These are phyloP conservation scores for Penicillium crustosum DNA, from an alignment of 2,329 filamentous ascomycete species.

Conservation along the genomic window DNA sequence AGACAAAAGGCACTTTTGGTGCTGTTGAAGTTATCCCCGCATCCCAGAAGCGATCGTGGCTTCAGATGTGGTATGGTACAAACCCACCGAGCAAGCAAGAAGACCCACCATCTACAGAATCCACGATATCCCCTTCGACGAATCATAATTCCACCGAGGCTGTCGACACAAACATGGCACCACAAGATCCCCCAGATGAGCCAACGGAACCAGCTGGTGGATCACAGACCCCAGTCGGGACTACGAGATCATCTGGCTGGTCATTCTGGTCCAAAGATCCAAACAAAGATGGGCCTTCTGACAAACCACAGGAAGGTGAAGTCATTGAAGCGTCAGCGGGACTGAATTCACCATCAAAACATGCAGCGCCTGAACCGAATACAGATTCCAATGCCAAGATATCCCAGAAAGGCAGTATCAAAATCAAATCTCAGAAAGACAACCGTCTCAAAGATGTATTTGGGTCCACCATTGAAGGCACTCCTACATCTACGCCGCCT, in stretches of 20 bases:
- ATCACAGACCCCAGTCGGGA: conserved; percentile 25
- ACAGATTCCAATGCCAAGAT: conserved; percentile 27
- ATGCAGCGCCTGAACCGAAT: conserved; percentile 19
- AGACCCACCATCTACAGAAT: conserved; percentile 24
- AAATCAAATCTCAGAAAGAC: conserved; percentile 29
- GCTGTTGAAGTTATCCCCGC: conserved; percentile 12
- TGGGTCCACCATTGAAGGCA: conserved; percentile 20
- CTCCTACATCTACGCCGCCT: conserved; percentile 17
- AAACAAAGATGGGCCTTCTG: conserved; percentile 27
- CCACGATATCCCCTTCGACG: conserved; percentile 8
- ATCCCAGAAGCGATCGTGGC: conserved; percentile 44
- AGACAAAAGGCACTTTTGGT: conserved; percentile 3
- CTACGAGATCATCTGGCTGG: conserved; percentile 39
- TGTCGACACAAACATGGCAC: conserved; percentile 19
- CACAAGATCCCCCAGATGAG: conserved; percentile 19
- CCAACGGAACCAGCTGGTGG: conserved; percentile 24
- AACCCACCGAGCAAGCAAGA: conserved; percentile 24
- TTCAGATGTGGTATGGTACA: conserved; percentile 46
- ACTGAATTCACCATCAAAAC: conserved; percentile 21
- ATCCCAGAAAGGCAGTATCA: conserved; percentile 31
- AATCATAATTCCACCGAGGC: conserved; percentile 10
- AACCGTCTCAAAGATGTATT: conserved; percentile 25
- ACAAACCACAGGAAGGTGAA: conserved; percentile 28
- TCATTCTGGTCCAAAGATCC: conserved; percentile 44
- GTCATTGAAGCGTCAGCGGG: conserved; percentile 26